Conservation (phyloP, 345 rosid genomes). For the Nephelium lappaceum region DNA sequence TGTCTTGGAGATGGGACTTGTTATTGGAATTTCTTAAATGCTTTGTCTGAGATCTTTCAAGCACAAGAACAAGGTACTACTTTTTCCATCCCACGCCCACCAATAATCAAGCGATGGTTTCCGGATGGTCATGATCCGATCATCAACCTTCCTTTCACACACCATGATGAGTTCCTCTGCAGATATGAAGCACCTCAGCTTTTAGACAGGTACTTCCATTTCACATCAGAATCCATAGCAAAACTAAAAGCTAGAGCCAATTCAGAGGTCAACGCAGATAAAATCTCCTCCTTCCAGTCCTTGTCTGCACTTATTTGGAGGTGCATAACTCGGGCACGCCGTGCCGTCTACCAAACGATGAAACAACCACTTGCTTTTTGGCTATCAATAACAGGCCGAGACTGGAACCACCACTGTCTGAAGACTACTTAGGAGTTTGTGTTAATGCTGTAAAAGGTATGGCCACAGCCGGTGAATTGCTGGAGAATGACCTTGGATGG, state of each 20-base stretch:
- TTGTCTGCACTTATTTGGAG: constrained; percentile 69
- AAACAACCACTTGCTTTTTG: constrained; percentile 50
- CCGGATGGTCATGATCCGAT: constrained; percentile 52
- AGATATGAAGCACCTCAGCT: constrained; percentile 49
- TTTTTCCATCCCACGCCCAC: constrained; percentile 44
- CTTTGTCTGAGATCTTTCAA: constrained; percentile 66
- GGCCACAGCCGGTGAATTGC: constrained; percentile 55
- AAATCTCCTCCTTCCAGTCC: constrained; percentile 77
- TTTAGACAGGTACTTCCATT: constrained; percentile 59
- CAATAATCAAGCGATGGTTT: constrained; percentile 54
- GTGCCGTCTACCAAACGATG: constrained; percentile 37
- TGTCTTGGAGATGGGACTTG: constrained; percentile 62
- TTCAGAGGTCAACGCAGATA: constrained; percentile 35
- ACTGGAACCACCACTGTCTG: constrained; percentile 50
- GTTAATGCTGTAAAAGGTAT: constrained; percentile 37
- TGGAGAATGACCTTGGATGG: constrained; percentile 58
- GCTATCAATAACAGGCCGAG: constrained; percentile 56
- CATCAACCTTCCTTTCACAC: constrained; percentile 49
- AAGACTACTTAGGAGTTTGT: constrained; percentile 63
- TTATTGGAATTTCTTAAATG: constrained; percentile 67
- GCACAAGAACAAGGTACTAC: constrained; percentile 21
- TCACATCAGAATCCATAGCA: constrained; percentile 56
- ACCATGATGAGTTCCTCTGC: constrained; percentile 49
- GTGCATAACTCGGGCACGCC: constrained; percentile 52
- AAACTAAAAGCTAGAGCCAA: constrained; percentile 58